Evolutionary conservation across 192 early-diverging fungal genomes (phyloP).

Genomic region (Lunasporangiospora selenospora): DNA sequence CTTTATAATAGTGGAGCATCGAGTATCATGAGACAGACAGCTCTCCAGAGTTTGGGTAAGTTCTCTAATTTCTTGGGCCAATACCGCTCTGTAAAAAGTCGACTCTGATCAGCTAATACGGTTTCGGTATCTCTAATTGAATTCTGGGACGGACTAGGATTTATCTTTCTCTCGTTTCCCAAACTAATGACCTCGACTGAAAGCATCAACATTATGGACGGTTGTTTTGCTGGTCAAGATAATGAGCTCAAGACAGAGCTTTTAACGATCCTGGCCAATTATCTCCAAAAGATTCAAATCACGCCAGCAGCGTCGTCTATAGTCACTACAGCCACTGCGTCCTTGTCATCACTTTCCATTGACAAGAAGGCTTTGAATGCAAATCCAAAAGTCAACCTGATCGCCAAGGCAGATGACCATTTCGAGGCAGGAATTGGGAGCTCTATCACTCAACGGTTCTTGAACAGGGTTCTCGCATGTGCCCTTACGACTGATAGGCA

Average conservation of each 20-base stretch:
- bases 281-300: slow-evolving; percentile 24
- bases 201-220: slow-evolving; percentile 71
- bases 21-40: slow-evolving; percentile 59
- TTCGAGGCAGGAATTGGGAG: slow-evolving; percentile 69
- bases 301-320: not conserved
- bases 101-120: too few species aligned
- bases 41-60: slow-evolving; percentile 65
- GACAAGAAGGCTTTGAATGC: too few species aligned
- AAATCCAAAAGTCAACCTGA: slow-evolving; percentile 8
- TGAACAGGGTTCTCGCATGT: slow-evolving; percentile 77
- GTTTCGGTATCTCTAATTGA: slow-evolving; percentile 1
- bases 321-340: too few species aligned
- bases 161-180: slow-evolving; percentile 77
- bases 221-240: slow-evolving; percentile 55
- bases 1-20: slow-evolving; percentile 20
- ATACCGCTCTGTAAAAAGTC: too few species aligned
- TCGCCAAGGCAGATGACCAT: slow-evolving; percentile 33
- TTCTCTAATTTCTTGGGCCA: slow-evolving; percentile 1
- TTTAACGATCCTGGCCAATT: slow-evolving; percentile 18
- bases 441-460: slow-evolving; percentile 89
- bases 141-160: slow-evolving; percentile 61
- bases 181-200: slow-evolving; percentile 61
- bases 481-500: slow-evolving; percentile 60
- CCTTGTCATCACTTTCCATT: too few species aligned
- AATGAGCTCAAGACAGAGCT: slow-evolving; percentile 13